Percentiles rank a stretch among this genome's conserved stretches.
phyloP scores from a whole-genome alignment of 208 protist genomes.

The Trypanosomatidae sp. region DNA sequence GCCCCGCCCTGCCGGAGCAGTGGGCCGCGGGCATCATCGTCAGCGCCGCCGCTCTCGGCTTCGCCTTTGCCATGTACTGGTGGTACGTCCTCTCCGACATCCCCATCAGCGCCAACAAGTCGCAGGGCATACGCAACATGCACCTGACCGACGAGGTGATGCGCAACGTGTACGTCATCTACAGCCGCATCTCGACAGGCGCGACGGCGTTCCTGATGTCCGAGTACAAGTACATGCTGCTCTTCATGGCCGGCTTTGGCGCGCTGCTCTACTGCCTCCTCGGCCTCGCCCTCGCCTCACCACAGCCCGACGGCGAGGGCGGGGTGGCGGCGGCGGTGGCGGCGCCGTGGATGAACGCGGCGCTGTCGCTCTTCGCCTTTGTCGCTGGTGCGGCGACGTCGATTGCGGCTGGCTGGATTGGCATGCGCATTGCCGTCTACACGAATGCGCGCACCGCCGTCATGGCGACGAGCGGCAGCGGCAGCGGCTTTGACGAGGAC shows the following conservation, averaged over 20 bases:
- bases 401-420: constrained; percentile 72
- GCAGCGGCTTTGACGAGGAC: constrained; percentile 17
- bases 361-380: constrained; percentile 54
- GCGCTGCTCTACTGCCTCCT: constrained; percentile 67
- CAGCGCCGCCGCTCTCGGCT: constrained; percentile 24
- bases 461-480: constrained; percentile 53
- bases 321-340: constrained; percentile 3
- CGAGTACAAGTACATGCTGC: constrained; percentile 78
- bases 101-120: constrained; percentile 23
- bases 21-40: constrained; percentile 39
- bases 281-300: constrained; percentile 39
- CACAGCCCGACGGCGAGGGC: constrained; percentile 13
- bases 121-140: constrained; percentile 40
- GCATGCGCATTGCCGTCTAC: constrained; percentile 86
- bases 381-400: constrained; percentile 61
- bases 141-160: constrained; percentile 75
- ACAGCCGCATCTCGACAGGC: constrained; percentile 60
- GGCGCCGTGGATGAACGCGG: constrained; percentile 44
- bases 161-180: constrained; percentile 75
- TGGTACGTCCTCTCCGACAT: constrained; percentile 44
- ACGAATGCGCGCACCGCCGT: constrained; percentile 77
- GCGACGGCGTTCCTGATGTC: constrained; percentile 67
- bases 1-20: too few relatives aligned
- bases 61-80: constrained; percentile 76
- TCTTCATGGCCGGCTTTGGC: constrained; percentile 68